Percentiles rank a stretch among this genome's conserved stretches.
These are phyloP conservation scores for Skeletonema tropicum DNA, from an alignment of 108 stramenopile species.

Conservation along the genomic window DNA sequence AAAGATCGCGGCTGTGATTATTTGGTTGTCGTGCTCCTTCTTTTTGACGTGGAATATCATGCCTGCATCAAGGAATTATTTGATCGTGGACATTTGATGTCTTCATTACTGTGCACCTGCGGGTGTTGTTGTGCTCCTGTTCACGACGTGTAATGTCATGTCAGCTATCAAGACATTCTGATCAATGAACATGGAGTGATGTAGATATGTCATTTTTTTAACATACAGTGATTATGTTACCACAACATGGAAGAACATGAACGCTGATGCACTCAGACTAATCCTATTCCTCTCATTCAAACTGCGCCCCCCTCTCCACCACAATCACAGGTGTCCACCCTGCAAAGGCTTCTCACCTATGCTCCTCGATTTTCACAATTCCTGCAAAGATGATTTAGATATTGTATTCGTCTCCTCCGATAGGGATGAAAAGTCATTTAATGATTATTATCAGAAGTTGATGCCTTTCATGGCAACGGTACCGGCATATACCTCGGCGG, in stretches of 20 bases:
- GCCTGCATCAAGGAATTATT: not conserved
- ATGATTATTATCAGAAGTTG: constrained; percentile 57
- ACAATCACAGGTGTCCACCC: constrained; percentile 44
- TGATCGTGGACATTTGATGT: not conserved
- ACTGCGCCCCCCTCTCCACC: not conserved
- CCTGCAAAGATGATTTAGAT: constrained; percentile 53
- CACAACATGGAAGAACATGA: not conserved
- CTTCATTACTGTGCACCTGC: too few relatives aligned
- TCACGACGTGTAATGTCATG: too few relatives aligned
- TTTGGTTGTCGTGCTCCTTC: not conserved
- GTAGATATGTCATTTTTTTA: too few relatives aligned
- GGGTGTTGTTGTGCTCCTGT: too few relatives aligned
- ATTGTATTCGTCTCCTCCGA: constrained; percentile 76
- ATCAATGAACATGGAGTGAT: too few relatives aligned
- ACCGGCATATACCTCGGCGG: constrained; percentile 38
- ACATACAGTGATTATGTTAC: not conserved
- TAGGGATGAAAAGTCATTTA: constrained; percentile 53
- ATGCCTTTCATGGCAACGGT: constrained; percentile 74
- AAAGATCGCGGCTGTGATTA: too few relatives aligned
- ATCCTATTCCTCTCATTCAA: not conserved
- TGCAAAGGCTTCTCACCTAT: constrained; percentile 74
- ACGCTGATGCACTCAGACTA: constrained; percentile 1
- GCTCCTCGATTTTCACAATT: constrained; percentile 65
- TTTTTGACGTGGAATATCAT: not conserved
- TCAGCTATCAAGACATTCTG: too few relatives aligned